Conservation (phyloP, 768 basidiomycete genomes). For the Pholiota molesta region DNA sequence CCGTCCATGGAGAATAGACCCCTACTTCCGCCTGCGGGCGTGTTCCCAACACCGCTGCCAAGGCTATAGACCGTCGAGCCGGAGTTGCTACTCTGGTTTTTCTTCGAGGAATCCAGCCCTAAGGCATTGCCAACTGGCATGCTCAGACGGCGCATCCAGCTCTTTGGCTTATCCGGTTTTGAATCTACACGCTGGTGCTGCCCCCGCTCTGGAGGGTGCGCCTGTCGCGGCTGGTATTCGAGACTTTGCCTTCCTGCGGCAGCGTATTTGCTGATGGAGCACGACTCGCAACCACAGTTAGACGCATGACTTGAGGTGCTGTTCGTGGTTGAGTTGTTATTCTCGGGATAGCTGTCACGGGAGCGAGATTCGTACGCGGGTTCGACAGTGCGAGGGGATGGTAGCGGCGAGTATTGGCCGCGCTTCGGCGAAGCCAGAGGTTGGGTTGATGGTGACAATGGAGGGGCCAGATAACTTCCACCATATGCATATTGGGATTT, state of each 20-base stretch:
- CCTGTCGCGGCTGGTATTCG: constrained; percentile 15
- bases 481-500: background rate
- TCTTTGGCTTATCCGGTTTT: constrained; percentile 56
- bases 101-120: constrained; percentile 54
- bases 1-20: constrained; percentile 46
- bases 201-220: constrained; percentile 9
- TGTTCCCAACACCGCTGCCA: constrained; percentile 31
- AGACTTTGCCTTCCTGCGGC: constrained; percentile 31
- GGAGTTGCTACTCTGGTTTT: constrained; percentile 33
- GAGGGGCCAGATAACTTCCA: background rate
- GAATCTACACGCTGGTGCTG: constrained; percentile 20
- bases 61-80: constrained; percentile 24
- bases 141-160: constrained; percentile 79
- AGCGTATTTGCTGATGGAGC: constrained; percentile 62
- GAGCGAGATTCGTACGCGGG: constrained; percentile 20
- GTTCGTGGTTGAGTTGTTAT: constrained; percentile 14
- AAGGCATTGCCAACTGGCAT: constrained; percentile 72
- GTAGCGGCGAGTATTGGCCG: constrained; percentile 24
- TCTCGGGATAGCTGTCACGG: constrained; percentile 18
- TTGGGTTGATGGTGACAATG: constrained; percentile 28
- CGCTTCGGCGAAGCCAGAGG: constrained; percentile 11
- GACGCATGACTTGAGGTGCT: constrained; percentile 50
- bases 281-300: constrained; percentile 68
- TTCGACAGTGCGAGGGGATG: constrained; percentile 23
- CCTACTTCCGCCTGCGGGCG: constrained; percentile 20